phyloP scores from a whole-genome alignment of 345 rosid genomes.

The Hibiscus syriacus region DNA sequence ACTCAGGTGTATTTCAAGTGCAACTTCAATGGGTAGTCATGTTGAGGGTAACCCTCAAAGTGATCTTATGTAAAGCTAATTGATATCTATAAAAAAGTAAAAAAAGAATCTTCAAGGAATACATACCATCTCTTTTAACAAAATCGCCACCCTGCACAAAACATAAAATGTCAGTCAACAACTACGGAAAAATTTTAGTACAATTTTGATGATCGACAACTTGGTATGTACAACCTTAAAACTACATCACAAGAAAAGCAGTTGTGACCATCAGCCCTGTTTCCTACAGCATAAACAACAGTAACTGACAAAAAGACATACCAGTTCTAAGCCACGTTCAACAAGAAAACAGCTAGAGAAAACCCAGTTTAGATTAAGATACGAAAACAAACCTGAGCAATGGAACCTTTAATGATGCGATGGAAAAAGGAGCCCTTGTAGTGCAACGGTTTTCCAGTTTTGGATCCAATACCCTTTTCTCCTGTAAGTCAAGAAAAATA shows the following conservation, averaged over 20 bases:
- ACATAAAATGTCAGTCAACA: constrained; percentile 25
- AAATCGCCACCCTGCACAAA: constrained; percentile 93
- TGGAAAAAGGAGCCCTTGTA: constrained; percentile 97
- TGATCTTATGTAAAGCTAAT: background rate
- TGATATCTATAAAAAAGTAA: background rate
- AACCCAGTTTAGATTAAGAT: background rate
- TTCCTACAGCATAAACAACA: constrained; percentile 95
- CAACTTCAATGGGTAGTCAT: background rate
- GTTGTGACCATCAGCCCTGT: constrained; percentile 93
- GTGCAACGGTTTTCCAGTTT: constrained; percentile 78
- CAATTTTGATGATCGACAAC: constrained; percentile 54
- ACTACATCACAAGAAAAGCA: constrained; percentile 98
- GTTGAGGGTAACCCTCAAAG: background rate
- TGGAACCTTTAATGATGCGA: constrained; percentile 67
- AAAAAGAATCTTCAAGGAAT: constrained; percentile 1
- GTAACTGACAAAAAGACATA: constrained; percentile 72
- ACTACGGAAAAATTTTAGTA: constrained; percentile 33
- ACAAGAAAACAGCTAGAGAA: constrained; percentile 26
- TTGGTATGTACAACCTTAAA: constrained; percentile 92
- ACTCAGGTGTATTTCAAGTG: background rate
- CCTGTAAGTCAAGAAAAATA: constrained; percentile 30
- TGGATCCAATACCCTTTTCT: constrained; percentile 82
- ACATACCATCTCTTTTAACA: constrained; percentile 82
- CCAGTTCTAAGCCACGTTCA: constrained; percentile 58
- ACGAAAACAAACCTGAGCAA: constrained; percentile 83